Evolutionary conservation across 192 early-diverging fungal genomes (phyloP), one percentile per base, ranked within the genome.

Genomic region (Coemansia sp.): DNA sequence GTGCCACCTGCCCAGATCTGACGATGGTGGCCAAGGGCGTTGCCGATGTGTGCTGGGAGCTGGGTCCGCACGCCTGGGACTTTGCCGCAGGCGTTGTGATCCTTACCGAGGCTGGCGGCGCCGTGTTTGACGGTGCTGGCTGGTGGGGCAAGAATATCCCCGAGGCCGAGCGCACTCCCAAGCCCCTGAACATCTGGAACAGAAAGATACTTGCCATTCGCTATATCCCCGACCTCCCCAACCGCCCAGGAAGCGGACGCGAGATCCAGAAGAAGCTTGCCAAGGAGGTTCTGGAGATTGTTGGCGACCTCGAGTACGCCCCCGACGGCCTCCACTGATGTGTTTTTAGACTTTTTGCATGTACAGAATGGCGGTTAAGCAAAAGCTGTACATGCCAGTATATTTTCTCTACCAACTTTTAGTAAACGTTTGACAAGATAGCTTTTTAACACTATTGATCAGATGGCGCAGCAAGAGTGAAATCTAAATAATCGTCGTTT

Each of bases 1-100:
- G 95, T 0, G 88, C 90, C 26, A 94, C 92, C 3, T 90, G 92
- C 0, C 70, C 94, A 21, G 90, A 90, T 57, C 82, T 95, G 82
- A 89, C 91, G 59, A 78, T 86, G 40, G 88, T 95, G 38, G 94
- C 95, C 12, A 87, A 92, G 49, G 95, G 95, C 23, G 82, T 87
- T 13, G 77, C 89, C 8, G 95, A 99, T 67, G 70, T 92, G 8
- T 97, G 94, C 76, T 99, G 94, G 93, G 97, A 99, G 74, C 85
- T 89, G 48, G 97, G 95, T 9, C 85, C 70, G 15, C 82, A 79
- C 49, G 60, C 65, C 53, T 94, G 95, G 94, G 97, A 99, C 74
- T 90, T 98, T 42, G 89, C 91, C n/a, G 97, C 95, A n/a, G 94
- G 87, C n/a, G 83, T 88, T 6, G 85, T 93, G 15, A 91, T 99